A percentile compares a stretch with the other conserved stretches of the same genome.
Conservation (phyloP, 1,284 basidiomycete genomes). For the Tilletiaria anomala region DNA sequence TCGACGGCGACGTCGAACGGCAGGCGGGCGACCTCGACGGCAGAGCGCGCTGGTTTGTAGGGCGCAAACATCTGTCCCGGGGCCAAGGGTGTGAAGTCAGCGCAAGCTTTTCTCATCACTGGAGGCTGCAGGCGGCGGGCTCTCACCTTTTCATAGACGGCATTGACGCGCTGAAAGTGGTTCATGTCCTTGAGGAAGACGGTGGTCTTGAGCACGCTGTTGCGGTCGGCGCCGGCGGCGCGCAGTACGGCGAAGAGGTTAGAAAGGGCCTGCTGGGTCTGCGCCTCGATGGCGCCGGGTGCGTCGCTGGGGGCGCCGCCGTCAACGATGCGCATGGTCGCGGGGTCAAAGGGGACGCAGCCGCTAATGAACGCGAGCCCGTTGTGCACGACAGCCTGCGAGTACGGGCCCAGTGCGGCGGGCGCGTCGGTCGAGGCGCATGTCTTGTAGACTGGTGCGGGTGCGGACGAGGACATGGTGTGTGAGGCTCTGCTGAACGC, state of each 20-base stretch:
- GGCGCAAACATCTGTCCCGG: too few species aligned
- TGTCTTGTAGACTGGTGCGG: too few species aligned
- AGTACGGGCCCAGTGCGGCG: too few species aligned
- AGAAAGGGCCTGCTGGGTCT: slow-evolving; percentile 68
- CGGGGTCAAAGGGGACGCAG: slow-evolving; percentile 69
- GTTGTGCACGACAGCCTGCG: slow-evolving; percentile 65
- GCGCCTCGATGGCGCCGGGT: slow-evolving; percentile 69
- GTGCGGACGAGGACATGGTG: too few species aligned
- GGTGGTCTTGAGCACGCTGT: slow-evolving; percentile 37
- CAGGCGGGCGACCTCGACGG: slow-evolving; percentile 53
- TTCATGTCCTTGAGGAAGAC: slow-evolving; percentile 87
- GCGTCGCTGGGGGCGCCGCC: too few species aligned
- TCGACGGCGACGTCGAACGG: slow-evolving; percentile 73
- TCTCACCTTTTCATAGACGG: too few species aligned
- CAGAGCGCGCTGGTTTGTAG: slow-evolving; percentile 77
- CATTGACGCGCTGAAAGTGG: slow-evolving; percentile 74
- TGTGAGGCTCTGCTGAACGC: too few species aligned
- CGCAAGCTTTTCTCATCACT: too few species aligned
- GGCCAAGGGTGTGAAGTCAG: too few species aligned
- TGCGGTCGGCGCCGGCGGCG: slow-evolving; percentile 49
- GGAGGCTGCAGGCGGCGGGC: not conserved
- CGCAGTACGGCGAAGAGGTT: slow-evolving; percentile 74
- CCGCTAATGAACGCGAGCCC: slow-evolving; percentile 79
- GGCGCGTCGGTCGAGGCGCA: too few species aligned
- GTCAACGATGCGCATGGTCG: slow-evolving; percentile 56